These are phyloP conservation scores for Colletotrichum eremochloae DNA, from an alignment of 2,329 filamentous ascomycete species.

Conservation along the genomic window DNA sequence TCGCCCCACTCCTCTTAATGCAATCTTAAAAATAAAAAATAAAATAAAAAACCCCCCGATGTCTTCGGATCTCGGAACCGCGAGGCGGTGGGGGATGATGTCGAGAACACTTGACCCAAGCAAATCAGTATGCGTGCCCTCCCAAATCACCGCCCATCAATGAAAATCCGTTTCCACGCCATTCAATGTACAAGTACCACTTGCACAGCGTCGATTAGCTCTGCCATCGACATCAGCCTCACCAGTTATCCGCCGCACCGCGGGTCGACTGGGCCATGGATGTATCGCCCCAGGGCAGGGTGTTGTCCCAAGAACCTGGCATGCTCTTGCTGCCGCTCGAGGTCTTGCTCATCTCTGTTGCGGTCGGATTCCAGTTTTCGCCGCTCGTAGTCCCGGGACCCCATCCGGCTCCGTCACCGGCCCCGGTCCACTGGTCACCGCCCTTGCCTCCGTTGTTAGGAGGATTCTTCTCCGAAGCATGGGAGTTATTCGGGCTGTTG, in stretches of 20 bases:
- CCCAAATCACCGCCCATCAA: not conserved
- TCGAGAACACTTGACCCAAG: not conserved
- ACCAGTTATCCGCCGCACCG: constrained; percentile 33
- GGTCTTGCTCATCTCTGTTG: constrained; percentile 32
- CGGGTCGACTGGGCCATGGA: constrained; percentile 34
- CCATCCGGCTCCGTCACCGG: constrained; percentile 32
- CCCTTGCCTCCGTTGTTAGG: constrained; percentile 12
- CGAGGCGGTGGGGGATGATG: not conserved
- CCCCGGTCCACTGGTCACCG: constrained; percentile 1
- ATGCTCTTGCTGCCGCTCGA: constrained; percentile 41
- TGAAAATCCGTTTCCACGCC: not conserved
- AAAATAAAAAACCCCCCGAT: not conserved
- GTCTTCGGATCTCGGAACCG: not conserved
- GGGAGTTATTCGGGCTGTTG: constrained; percentile 27
- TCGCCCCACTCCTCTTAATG: not conserved
- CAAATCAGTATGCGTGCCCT: not conserved
- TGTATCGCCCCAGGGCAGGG: constrained; percentile 32
- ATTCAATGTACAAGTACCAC: not conserved
- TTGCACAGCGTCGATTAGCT: not conserved
- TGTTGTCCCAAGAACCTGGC: constrained; percentile 41
- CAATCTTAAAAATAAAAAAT: not conserved
- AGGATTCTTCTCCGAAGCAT: constrained; percentile 26
- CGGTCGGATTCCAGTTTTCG: constrained; percentile 28
- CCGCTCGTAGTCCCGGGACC: constrained; percentile 25
- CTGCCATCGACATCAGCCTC: not conserved